Evolutionary conservation across 148 eudicot genomes (phyloP), one percentile per base, ranked within the genome.

Genomic region (Salicornia ramosissima): DNA sequence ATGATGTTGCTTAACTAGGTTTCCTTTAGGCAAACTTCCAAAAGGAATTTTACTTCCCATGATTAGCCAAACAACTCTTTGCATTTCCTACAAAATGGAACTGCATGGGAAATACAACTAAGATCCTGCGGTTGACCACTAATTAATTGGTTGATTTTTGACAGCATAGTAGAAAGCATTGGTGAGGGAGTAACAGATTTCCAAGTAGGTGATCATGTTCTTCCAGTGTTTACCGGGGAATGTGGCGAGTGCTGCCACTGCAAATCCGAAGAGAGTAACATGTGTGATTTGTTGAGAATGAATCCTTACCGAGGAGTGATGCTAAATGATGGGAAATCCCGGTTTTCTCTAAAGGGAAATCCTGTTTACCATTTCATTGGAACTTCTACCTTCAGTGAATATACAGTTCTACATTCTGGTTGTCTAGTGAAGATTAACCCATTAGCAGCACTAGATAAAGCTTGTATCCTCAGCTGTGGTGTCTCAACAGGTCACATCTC

Each of bases 191-290:
- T 82, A 36, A 65, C 80, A 22, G 85, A 75, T 4, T 71, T 82
- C 25, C 33, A 74, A 55, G 54, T 65, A 24, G 85, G 85, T 4
- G 85, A 82, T 64, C 85, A 82, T 70, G 82, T 82, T n/a, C 82
- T 82, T 50, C 85, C 85, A 5, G 80, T 79, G 6, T 82, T 82
- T 52, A 82, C 85, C 0, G 85, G 85, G 26, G 85, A 82, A 67
- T 82, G 85, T 62, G 80, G 82, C 28, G 70, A 79, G 2, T 82
- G 85, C 31, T 70, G 73, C 15, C 82, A 82, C 57, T 82, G 85
- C 70, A 79, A 82, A 51, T 82, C 83, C 7, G 76, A 79, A 24
- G 85, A 79, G 25, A 79, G 85, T 78, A 82, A 82, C 75, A 79
- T 71, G 83, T 76, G 85, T 71, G 75, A 79, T 26, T 59, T 79